Evolutionary conservation across 1,284 basidiomycete genomes (phyloP), one percentile per base, ranked within the genome.

Genomic region (Ustilago trichophora): DNA sequence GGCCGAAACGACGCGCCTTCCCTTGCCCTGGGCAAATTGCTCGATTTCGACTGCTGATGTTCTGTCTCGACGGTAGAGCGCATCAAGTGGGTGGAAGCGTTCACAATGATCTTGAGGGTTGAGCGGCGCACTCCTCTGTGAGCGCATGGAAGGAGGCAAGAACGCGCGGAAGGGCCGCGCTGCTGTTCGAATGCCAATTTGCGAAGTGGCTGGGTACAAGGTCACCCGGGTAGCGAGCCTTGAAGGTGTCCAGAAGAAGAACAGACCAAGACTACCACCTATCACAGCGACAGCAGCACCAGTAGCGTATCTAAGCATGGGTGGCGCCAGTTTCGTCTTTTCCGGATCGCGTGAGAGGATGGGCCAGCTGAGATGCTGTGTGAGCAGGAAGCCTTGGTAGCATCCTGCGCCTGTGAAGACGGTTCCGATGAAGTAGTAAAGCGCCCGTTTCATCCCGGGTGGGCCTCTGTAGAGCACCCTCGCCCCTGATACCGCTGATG

Each of bases 321-420:
- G 45, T 11, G 64, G 59, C 6, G 62, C 56, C 12, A 68, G 51
- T 41, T 68, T 55, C 12, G 70, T 57, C 16, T 65, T 62, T 32
- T 64, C 59, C 10, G 36, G 24, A 47, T 72, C 60, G 15, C 59
- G 50, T 18, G 56, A 44, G 21, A 72, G 52, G 38, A 62, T 38
- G 13, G 70, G 70, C 65, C 64, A 68, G 49, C 60, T 60, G 42
- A 72, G 60, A 33, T 72, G 70, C 36, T 68, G 50, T 15, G 65
- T 52, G 16, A 67, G 47, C 33, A 72, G 47, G 36, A 52, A 72
- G 38, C 59, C 70, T 31, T 68, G 65, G 33, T 68, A 65, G 56
- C 51, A 49, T 6, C 59, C 59, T 3, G 59, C 66, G 1, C 55
- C 52, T 1, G 53, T 63, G 41, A 72, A 72, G 26, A 72, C 60